A percentile compares a stretch with the other conserved stretches of the same genome.
phyloP scores from a whole-genome alignment of 2,329 filamentous ascomycete species.

The Calonectria hongkongensis region DNA sequence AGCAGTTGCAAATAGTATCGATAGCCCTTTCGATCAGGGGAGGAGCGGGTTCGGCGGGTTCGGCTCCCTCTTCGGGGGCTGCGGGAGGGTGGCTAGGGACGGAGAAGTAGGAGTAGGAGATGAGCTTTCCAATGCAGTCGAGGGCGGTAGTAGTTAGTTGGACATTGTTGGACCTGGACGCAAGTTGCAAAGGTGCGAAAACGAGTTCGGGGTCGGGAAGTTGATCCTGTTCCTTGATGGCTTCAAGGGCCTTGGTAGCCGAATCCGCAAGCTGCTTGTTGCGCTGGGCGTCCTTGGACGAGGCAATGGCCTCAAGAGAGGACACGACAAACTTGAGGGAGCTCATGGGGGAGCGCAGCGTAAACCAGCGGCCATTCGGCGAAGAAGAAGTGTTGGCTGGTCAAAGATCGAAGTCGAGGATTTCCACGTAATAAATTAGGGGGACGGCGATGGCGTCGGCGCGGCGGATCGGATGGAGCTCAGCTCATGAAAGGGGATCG shows the following conservation, averaged over 20 bases:
- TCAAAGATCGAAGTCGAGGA: slow-evolving; percentile 35
- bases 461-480: slow-evolving; percentile 39
- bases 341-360: slow-evolving; percentile 81
- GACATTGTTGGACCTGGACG: slow-evolving; percentile 89
- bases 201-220: slow-evolving; percentile 93
- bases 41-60: slow-evolving; percentile 63
- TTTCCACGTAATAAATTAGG: slow-evolving; percentile 41
- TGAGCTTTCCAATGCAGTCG: slow-evolving; percentile 98
- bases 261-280: slow-evolving; percentile 90
- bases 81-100: slow-evolving; percentile 71
- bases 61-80: slow-evolving; percentile 63
- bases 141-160: slow-evolving; percentile 91
- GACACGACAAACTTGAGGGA: slow-evolving; percentile 97
- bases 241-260: slow-evolving; percentile 86
- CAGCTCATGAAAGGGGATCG: slow-evolving; percentile 38
- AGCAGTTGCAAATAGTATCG: slow-evolving; percentile 99
- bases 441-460: slow-evolving; percentile 37
- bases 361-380: slow-evolving; percentile 67
- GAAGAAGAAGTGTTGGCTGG: slow-evolving; percentile 33
- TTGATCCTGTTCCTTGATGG: slow-evolving; percentile 90
- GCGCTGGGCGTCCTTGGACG: slow-evolving; percentile 92
- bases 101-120: slow-evolving; percentile 99
- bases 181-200: slow-evolving; percentile 92
- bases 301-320: slow-evolving; percentile 92
- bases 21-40: slow-evolving; percentile 98